phyloP scores from a whole-genome alignment of 2,329 filamentous ascomycete species.

The Clarireedia homoeocarpa region DNA sequence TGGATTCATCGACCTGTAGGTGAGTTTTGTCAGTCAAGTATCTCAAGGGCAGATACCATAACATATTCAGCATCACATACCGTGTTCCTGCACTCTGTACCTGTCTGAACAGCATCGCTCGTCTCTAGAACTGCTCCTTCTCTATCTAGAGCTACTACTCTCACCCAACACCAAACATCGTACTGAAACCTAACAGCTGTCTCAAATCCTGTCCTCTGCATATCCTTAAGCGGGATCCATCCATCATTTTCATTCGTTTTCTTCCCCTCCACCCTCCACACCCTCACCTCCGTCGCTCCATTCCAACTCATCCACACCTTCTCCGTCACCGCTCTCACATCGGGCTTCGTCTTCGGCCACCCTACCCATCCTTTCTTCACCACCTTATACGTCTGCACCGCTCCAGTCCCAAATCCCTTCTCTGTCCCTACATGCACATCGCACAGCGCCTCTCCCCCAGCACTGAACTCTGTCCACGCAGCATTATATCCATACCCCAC shows the following conservation, averaged over 20 bases:
- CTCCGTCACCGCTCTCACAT: not conserved
- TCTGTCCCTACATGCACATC: not conserved
- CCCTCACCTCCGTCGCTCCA: not conserved
- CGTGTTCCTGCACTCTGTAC: not conserved
- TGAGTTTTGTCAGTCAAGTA: not conserved
- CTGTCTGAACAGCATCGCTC: not conserved
- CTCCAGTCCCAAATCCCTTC: not conserved
- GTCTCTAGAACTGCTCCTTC: not conserved
- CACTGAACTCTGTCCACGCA: not conserved
- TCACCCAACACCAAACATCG: not conserved
- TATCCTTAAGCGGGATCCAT: not conserved
- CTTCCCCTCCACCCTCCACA: not conserved
- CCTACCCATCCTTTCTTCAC: not conserved
- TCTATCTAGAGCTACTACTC: not conserved
- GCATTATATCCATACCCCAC: not conserved
- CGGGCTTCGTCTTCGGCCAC: not conserved
- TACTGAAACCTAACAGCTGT: not conserved
- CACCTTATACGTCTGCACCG: slow-evolving; percentile 2
- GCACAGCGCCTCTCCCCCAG: not conserved
- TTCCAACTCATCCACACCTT: not conserved
- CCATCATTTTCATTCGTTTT: not conserved
- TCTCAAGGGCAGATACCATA: not conserved
- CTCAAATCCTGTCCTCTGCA: not conserved
- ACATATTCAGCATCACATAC: not conserved
- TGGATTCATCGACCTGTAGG: not conserved